Percentiles rank a stretch among this genome's conserved stretches.
Evolutionary conservation across 1,139 yeast species (phyloP).

Genomic region (Torulaspora pretoriensis): DNA sequence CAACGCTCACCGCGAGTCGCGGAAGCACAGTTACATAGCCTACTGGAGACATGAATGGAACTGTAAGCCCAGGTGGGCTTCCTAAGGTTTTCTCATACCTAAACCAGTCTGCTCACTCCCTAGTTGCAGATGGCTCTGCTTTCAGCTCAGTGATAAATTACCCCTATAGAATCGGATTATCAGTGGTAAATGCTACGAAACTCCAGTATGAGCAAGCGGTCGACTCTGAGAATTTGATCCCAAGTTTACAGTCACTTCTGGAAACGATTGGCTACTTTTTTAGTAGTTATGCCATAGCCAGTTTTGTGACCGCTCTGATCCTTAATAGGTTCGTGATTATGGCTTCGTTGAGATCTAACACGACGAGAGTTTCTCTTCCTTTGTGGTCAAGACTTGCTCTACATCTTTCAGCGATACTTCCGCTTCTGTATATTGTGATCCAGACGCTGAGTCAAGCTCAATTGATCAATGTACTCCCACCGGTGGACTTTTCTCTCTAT

Average conservation of each 20-base stretch:
- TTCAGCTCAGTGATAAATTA: slow-evolving; percentile 18
- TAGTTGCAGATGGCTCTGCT: slow-evolving; percentile 14
- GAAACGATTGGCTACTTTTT: slow-evolving; percentile 20
- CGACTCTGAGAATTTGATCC: slow-evolving; percentile 10
- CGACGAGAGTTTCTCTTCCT: slow-evolving; percentile 17
- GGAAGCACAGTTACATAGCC: not conserved
- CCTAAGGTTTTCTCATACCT: slow-evolving; percentile 17
- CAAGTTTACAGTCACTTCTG: slow-evolving; percentile 15
- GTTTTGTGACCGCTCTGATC: slow-evolving; percentile 23
- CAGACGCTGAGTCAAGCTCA: slow-evolving; percentile 17
- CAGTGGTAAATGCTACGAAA: slow-evolving; percentile 17
- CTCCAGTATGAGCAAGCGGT: slow-evolving; percentile 17
- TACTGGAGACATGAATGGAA: slow-evolving; percentile 8
- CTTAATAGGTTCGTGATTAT: slow-evolving; percentile 26
- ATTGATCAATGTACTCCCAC: slow-evolving; percentile 5
- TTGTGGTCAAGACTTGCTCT: slow-evolving; percentile 23
- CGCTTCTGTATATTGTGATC: slow-evolving; percentile 15
- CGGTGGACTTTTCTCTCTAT: slow-evolving; percentile 12
- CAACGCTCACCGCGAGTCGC: not conserved
- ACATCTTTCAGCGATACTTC: slow-evolving; percentile 19
- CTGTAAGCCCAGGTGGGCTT: slow-evolving; percentile 3
- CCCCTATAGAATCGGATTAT: slow-evolving; percentile 20
- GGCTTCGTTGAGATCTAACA: slow-evolving; percentile 24
- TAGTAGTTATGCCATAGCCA: slow-evolving; percentile 22
- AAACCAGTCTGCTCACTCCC: slow-evolving; percentile 16